Conservation (phyloP, 2,329 filamentous ascomycete species). For the Chaetomium strumarium region DNA sequence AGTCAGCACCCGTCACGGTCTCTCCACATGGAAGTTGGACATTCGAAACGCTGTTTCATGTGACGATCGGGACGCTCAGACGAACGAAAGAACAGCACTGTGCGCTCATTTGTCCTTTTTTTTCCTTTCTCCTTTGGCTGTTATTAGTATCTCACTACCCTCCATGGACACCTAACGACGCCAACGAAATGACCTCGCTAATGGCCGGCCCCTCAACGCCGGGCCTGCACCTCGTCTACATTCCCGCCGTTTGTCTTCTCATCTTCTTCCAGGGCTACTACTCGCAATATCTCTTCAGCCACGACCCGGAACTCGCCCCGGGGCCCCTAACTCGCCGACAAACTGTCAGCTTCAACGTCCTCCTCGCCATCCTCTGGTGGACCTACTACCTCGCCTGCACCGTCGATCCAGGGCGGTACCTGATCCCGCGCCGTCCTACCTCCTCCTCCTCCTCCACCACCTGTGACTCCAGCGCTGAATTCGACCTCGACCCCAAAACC, state of each 20-base stretch:
- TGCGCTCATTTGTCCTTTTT: too few species aligned
- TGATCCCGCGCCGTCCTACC: constrained; percentile 30
- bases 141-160: neutral
- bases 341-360: constrained; percentile 57
- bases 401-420: constrained; percentile 52
- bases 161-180: constrained; percentile 18
- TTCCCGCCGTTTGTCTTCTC: constrained; percentile 61
- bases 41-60: too few species aligned
- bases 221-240: constrained; percentile 52
- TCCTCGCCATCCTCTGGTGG: constrained; percentile 59
- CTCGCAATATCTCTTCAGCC: constrained; percentile 64
- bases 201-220: constrained; percentile 33
- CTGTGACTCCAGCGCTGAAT: constrained; percentile 11
- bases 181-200: constrained; percentile 20
- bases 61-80: too few species aligned
- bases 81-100: too few species aligned
- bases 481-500: neutral
- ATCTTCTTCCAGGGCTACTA: constrained; percentile 66
- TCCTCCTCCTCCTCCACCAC: constrained; percentile 18
- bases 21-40: too few species aligned
- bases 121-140: too few species aligned
- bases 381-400: constrained; percentile 60
- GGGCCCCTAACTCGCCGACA: constrained; percentile 54
- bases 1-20: neutral
- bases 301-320: constrained; percentile 51